A percentile compares a stretch with the other conserved stretches of the same genome.
Evolutionary conservation across 345 rosid genomes (phyloP).

Genomic region (Salix viminalis): DNA sequence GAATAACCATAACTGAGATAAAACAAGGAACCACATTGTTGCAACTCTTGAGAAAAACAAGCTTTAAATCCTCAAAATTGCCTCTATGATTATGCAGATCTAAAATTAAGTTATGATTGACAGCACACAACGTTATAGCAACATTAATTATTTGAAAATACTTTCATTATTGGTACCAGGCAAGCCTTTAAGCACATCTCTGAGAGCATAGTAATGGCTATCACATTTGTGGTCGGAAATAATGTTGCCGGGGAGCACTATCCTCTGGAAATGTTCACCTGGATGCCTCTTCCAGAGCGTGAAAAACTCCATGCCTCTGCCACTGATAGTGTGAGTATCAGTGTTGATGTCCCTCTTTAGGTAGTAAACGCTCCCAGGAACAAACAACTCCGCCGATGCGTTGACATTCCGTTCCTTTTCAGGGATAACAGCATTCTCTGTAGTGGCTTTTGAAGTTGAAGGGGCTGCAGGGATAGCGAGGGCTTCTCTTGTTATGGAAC

Average conservation of each 20-base stretch:
- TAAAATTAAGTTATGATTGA: neutral
- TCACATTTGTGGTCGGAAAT: slow-evolving; percentile 87
- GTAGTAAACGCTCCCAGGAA: slow-evolving; percentile 75
- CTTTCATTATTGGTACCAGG: slow-evolving; percentile 41
- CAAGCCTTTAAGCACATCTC: slow-evolving; percentile 85
- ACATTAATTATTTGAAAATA: slow-evolving; percentile 31
- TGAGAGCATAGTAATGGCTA: slow-evolving; percentile 72
- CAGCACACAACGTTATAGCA: neutral
- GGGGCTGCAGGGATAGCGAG: slow-evolving; percentile 8
- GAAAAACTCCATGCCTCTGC: slow-evolving; percentile 46
- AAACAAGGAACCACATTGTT: neutral
- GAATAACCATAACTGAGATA: neutral
- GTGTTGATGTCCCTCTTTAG: slow-evolving; percentile 56
- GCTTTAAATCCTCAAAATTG: neutral
- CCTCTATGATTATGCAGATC: neutral
- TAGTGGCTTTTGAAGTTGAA: slow-evolving; percentile 15
- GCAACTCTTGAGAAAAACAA: neutral
- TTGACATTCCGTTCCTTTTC: slow-evolving; percentile 19
- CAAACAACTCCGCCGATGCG: slow-evolving; percentile 49
- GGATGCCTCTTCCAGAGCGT: slow-evolving; percentile 79
- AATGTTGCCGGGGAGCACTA: slow-evolving; percentile 73
- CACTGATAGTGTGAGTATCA: slow-evolving; percentile 5
- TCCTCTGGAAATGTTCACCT: slow-evolving; percentile 81
- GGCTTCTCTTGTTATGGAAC: slow-evolving; percentile 18
- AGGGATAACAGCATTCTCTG: slow-evolving; percentile 11